Base-by-base conservation (phyloP, 164 flowering plant species). In the Kalanchoe fedtschenkoi region DNA sequence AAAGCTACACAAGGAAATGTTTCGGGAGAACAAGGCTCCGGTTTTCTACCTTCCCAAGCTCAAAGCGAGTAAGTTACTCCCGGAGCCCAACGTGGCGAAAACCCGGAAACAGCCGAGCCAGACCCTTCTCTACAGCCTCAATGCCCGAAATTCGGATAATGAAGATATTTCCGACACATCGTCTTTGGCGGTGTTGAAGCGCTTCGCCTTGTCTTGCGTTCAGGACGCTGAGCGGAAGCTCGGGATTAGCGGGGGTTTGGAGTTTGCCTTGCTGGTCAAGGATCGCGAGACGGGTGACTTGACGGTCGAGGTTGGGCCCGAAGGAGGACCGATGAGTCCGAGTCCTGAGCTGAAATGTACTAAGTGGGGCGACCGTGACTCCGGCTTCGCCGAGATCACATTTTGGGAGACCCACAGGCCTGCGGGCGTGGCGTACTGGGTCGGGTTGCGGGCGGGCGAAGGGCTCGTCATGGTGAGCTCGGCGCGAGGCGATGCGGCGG, bases 11-110 rank as follows among this genome's bases (percentile, higher is more conserved):
- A 58, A 34, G 28, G 38, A 32, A 4, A 58, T 58, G 61, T 58
- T 58, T 58, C 41, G 21, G 24, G 41, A 58, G 24, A 37, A 22
- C 41, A 37, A 58, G 9, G 38, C 42, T n/a, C 61, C 61, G 2
- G 61, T 58, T 37, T 58, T 58, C 61, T 58, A 58, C 61, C 41
- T 32, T 19, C 61, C 61, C 15, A 58, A 58, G 41, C 61, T 58
- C 38, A 58, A 58, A 24, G 19, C 61, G 19, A 19, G 11, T 14
- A 58, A 58, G 24, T 58, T 26, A 22, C 14, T 33, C 38, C 38
- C 24, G 33, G 41, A 22, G 15, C 41, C 41, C 1, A 19, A 35
- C 28, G 30, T 39, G 11, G 19, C 16, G 1, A 32, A 39, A 6
- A 9, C 13, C 24, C 38, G 26, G 10, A 21, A 16, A 8, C 61